A percentile compares a stretch with the other conserved stretches of the same genome.
These are phyloP conservation scores for Amanita fuliginea DNA, from an alignment of 768 basidiomycete species.

Conservation along the genomic window DNA sequence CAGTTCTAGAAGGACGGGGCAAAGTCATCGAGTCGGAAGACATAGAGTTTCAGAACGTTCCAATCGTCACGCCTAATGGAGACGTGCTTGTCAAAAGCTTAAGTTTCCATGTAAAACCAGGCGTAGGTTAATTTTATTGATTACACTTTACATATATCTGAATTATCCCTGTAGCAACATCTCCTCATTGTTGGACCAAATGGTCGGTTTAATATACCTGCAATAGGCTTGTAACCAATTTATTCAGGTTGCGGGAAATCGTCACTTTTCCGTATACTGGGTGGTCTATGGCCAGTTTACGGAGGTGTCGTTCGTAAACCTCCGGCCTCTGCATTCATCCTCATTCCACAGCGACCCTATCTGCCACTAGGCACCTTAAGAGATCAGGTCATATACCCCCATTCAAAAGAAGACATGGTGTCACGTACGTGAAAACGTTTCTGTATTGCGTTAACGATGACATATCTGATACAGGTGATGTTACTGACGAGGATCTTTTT, in stretches of 20 bases:
- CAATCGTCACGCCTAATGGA: slow-evolving; percentile 93
- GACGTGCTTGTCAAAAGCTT: slow-evolving; percentile 79
- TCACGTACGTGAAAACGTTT: slow-evolving; percentile 33
- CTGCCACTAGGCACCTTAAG: slow-evolving; percentile 88
- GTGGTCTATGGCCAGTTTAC: slow-evolving; percentile 86
- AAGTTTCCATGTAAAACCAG: slow-evolving; percentile 83
- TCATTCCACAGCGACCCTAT: slow-evolving; percentile 95
- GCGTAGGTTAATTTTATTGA: slow-evolving; percentile 36
- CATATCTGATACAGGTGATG: slow-evolving; percentile 33
- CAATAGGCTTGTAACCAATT: not conserved
- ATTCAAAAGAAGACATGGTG: slow-evolving; percentile 72
- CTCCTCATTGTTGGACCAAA: slow-evolving; percentile 92
- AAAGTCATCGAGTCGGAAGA: slow-evolving; percentile 76
- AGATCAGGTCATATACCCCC: slow-evolving; percentile 95
- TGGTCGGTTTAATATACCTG: slow-evolving; percentile 29
- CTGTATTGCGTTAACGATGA: slow-evolving; percentile 5
- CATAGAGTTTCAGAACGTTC: slow-evolving; percentile 87
- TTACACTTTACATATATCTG: not conserved
- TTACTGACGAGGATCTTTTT: slow-evolving; percentile 67
- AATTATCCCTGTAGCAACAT: slow-evolving; percentile 52
- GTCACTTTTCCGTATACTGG: slow-evolving; percentile 89
- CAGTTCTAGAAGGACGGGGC: slow-evolving; percentile 75
- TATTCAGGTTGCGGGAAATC: slow-evolving; percentile 73
- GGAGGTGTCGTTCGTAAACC: slow-evolving; percentile 87
- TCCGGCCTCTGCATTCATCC: slow-evolving; percentile 75